Conservation (phyloP, 805 yeast species). For the Yamadazyma paraphyllophila region DNA sequence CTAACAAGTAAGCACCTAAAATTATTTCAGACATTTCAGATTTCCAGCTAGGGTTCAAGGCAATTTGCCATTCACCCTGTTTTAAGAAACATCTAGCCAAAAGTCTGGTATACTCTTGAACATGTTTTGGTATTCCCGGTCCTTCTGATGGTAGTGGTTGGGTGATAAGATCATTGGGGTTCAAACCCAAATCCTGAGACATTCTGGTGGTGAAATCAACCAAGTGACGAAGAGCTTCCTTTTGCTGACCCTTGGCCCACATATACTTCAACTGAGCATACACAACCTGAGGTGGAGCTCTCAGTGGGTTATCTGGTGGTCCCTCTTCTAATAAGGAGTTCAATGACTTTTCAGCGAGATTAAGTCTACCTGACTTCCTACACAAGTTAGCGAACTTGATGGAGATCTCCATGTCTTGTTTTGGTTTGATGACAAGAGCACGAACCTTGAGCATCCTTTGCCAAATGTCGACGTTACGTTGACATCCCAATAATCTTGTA, state of each 20-base stretch:
- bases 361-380: constrained; percentile 88
- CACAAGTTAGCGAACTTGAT: constrained; percentile 95
- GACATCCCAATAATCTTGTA: constrained; percentile 87
- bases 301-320: constrained; percentile 58
- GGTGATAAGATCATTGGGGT: constrained; percentile 81
- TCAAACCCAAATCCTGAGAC: constrained; percentile 83
- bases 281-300: constrained; percentile 95
- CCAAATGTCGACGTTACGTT: constrained; percentile 98
- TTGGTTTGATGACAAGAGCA: constrained; percentile 89
- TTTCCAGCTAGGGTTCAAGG: constrained; percentile 76
- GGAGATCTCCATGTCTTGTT: constrained; percentile 97
- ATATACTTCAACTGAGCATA: constrained; percentile 94
- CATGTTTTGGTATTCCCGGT: constrained; percentile 71
- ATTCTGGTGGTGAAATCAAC: constrained; percentile 88
- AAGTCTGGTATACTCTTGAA: constrained; percentile 77
- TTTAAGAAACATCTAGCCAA: constrained; percentile 92
- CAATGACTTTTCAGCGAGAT: constrained; percentile 88
- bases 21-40: constrained; percentile 75
- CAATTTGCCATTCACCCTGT: constrained; percentile 98
- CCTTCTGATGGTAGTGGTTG: constrained; percentile 77
- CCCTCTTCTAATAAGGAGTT: constrained; percentile 76
- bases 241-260: constrained; percentile 93
- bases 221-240: constrained; percentile 81
- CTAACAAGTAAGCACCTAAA: constrained; percentile 85
- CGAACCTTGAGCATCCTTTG: constrained; percentile 91